Conservation (phyloP, 805 yeast species). For the Metschnikowia picachoensis region DNA sequence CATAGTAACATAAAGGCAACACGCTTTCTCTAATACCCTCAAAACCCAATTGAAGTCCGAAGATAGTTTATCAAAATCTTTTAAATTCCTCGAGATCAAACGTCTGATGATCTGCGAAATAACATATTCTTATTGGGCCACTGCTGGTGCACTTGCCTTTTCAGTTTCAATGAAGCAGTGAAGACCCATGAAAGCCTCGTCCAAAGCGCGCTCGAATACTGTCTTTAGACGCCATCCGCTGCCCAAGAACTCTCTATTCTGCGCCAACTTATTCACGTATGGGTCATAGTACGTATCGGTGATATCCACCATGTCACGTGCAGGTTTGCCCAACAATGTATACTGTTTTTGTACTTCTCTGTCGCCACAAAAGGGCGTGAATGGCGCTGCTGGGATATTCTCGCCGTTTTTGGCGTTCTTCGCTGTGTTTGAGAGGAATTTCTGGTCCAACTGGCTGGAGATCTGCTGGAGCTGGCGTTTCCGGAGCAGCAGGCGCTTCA, state of each 20-base stretch:
- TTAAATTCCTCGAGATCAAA: not conserved
- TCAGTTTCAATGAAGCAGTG: conserved; percentile 67
- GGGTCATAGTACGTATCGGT: conserved; percentile 47
- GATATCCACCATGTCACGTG: conserved; percentile 22
- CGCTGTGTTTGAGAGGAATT: conserved; percentile 30
- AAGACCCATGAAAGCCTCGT: conserved; percentile 87
- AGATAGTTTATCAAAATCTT: not conserved
- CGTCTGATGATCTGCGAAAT: no score
- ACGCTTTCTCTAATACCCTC: no score
- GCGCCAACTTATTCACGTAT: conserved; percentile 46
- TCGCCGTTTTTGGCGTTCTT: conserved; percentile 8
- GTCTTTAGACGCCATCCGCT: conserved; percentile 76
- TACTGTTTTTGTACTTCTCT: conserved; percentile 55
- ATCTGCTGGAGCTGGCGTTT: conserved; percentile 57
- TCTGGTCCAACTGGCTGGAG: conserved; percentile 50
- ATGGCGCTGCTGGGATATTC: conserved; percentile 49
- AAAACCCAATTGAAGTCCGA: no score
- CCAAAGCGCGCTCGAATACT: conserved; percentile 72
- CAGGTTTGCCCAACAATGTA: conserved; percentile 33
- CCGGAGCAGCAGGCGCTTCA: conserved; percentile 63
- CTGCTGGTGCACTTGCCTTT: conserved; percentile 15
- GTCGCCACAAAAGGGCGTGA: conserved; percentile 94
- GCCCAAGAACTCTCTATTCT: conserved; percentile 68
- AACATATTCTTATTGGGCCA: no score
- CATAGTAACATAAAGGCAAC: no score